Base-by-base conservation (phyloP, 345 rosid species). In the Cochlearia excelsa region DNA sequence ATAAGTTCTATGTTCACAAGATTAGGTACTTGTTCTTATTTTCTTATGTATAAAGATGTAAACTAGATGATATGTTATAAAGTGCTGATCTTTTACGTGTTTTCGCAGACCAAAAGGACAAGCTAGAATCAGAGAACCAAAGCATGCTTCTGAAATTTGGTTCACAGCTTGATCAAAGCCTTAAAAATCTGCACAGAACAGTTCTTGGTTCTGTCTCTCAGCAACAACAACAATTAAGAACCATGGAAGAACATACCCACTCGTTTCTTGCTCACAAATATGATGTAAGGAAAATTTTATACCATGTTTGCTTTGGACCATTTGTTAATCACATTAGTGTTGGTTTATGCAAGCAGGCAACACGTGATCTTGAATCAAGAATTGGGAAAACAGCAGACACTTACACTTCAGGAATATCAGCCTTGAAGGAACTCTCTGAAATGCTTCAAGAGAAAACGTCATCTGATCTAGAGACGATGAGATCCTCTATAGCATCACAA, bases 141-240 rank as follows among this genome's bases (percentile, higher is more conserved):
- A 81, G 69, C 68, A 71, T 67, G 68, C 80, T 92, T 74, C 66
- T 88, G 73, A 70, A 72, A 37, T 88, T 88, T 72, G 98, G 98
- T 67, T 92, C 95, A 66, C 86, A 84, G 72, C 89, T 92, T 54
- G 96, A 86, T 54, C 86, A 80, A 61, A 78, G 77, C 66, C 78
- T 92, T 63, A 83, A 80, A 66, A 80, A 76, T 61, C 48, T 88
- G 73, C 97, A 84, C 68, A 82, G 72, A 56, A 77, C 78, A 63
- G 78, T 88, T 48, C 65, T 92, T 23, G 85, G 87, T 6, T 92
- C 91, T 51, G 79, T 88, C 70, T 82, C 85, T 78, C 87, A 86
- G 69, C 98, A 88, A 69, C 93, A 86, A 63, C 84, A 92, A 52
- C 86, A 83, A 45, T 57, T 92, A 44, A 80, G 88, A 79, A 72